These are phyloP conservation scores for Leccinum subtestaceum DNA, from an alignment of 768 basidiomycete genomes.

Conservation along the genomic window DNA sequence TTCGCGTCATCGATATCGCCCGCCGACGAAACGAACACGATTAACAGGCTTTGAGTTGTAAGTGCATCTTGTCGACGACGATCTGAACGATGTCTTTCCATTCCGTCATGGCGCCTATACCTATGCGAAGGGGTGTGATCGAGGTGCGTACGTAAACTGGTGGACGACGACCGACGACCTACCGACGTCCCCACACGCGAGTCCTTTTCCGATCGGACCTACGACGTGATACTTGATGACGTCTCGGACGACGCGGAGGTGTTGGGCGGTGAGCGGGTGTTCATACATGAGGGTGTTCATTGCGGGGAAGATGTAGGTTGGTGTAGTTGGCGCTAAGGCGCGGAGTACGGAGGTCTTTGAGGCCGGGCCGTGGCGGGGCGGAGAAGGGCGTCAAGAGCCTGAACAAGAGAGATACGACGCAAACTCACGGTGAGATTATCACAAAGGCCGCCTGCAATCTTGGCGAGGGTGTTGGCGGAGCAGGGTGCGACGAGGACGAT, in stretches of 20 bases:
- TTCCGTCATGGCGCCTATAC: constrained; percentile 93
- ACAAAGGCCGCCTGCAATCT: constrained; percentile 84
- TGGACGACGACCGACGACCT: constrained; percentile 20
- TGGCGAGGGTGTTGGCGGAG: constrained; percentile 92
- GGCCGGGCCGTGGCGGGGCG: background rate
- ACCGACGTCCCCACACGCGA: constrained; percentile 95
- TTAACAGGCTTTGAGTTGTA: constrained; percentile 6
- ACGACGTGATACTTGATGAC: constrained; percentile 76
- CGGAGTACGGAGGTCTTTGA: constrained; percentile 74
- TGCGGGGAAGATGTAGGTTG: constrained; percentile 90
- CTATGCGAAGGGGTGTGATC: constrained; percentile 36
- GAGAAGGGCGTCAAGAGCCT: too few species aligned
- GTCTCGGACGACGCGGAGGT: constrained; percentile 71
- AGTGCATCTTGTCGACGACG: constrained; percentile 56
- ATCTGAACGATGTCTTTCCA: constrained; percentile 86
- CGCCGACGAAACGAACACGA: too few species aligned
- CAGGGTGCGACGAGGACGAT: constrained; percentile 93
- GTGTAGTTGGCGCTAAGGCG: constrained; percentile 78
- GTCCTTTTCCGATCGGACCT: constrained; percentile 82
- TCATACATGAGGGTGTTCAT: constrained; percentile 99
- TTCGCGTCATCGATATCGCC: too few species aligned
- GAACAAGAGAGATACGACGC: background rate
- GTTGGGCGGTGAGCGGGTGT: constrained; percentile 86
- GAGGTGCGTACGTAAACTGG: background rate
- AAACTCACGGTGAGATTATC: constrained; percentile 79